phyloP scores from a whole-genome alignment of 2,329 filamentous ascomycete species.

The Calycina marina region DNA sequence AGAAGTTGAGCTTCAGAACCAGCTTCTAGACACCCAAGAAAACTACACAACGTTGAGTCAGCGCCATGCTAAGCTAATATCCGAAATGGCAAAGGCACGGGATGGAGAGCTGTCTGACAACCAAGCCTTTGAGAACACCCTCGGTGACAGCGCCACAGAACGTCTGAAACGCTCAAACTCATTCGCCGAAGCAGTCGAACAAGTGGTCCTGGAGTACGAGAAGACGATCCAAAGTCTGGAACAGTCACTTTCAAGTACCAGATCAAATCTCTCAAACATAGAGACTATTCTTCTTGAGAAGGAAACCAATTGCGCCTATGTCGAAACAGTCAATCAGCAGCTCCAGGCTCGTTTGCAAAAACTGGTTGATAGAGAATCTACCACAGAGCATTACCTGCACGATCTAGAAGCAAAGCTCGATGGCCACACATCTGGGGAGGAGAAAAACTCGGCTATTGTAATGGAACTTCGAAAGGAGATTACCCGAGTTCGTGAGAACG shows the following conservation, averaged over 20 bases:
- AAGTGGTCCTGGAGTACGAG: conserved; percentile 93
- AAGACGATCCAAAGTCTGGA: conserved; percentile 95
- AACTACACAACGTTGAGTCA: conserved; percentile 86
- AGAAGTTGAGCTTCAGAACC: conserved; percentile 83
- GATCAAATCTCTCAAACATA: conserved; percentile 65
- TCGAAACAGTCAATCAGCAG: conserved; percentile 84
- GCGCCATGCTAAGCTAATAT: conserved; percentile 88
- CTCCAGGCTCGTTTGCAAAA: conserved; percentile 86
- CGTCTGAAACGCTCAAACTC: conserved; percentile 87
- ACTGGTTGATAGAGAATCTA: conserved; percentile 77
- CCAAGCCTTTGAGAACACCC: conserved; percentile 41
- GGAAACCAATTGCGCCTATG: conserved; percentile 84
- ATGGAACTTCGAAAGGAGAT: conserved; percentile 85
- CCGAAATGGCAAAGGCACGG: conserved; percentile 77
- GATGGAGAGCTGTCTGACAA: conserved; percentile 51
- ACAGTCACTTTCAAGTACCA: conserved; percentile 77
- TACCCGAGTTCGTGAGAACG: conserved; percentile 73
- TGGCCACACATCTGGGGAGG: conserved; percentile 78
- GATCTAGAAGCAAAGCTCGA: conserved; percentile 85
- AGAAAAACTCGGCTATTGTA: conserved; percentile 78
- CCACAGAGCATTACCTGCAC: conserved; percentile 83
- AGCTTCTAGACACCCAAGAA: conserved; percentile 82
- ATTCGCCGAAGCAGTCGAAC: conserved; percentile 89
- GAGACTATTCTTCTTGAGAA: conserved; percentile 83
- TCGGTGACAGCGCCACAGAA: conserved; percentile 70